Evolutionary conservation across 2,329 filamentous ascomycete species (phyloP).

Genomic region (Monosporascus cannonballus): DNA sequence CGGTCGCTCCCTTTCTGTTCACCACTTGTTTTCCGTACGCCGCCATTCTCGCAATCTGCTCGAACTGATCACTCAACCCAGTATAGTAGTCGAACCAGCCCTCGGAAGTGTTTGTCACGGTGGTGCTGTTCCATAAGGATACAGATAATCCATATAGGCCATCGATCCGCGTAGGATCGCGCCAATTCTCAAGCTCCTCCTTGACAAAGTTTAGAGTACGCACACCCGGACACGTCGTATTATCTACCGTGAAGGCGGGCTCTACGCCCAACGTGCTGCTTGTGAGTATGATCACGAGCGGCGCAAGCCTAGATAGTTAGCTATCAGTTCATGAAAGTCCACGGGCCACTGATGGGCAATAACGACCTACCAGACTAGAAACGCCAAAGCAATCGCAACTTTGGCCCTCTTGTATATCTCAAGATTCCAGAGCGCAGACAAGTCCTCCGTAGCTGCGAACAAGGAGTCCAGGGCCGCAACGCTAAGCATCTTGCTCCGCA

Average conservation of each 20-base stretch:
- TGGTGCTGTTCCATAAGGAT: conserved; percentile 27
- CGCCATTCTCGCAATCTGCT: conserved; percentile 21
- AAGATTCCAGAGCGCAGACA: conserved; percentile 22
- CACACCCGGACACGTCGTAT: conserved; percentile 23
- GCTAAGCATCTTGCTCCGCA: conserved; percentile 23
- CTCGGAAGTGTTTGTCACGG: conserved; percentile 6
- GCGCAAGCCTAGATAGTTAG: conserved; percentile 22
- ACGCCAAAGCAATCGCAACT: conserved; percentile 27
- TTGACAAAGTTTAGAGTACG: conserved; percentile 27
- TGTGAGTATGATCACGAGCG: conserved; percentile 32
- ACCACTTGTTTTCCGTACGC: conserved; percentile 19
- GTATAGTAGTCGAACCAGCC: conserved; percentile 29
- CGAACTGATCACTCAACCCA: conserved; percentile 17
- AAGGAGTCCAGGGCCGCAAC: conserved; percentile 26
- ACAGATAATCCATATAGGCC: conserved; percentile 22
- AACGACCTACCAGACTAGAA: conserved; percentile 26
- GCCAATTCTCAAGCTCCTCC: conserved; percentile 29
- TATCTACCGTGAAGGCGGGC: conserved; percentile 12
- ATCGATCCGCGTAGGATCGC: conserved; percentile 22
- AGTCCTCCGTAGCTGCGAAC: conserved; percentile 26
- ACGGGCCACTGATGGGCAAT: background rate
- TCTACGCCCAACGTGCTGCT: conserved; percentile 30
- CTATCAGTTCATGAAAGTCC: background rate
- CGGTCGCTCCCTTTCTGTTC: conserved; percentile 22
- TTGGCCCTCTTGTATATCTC: conserved; percentile 26